Percentiles rank a stretch among this genome's conserved stretches.
Evolutionary conservation across 2,329 filamentous ascomycete species (phyloP).

Genomic region (Fusarium sp.): DNA sequence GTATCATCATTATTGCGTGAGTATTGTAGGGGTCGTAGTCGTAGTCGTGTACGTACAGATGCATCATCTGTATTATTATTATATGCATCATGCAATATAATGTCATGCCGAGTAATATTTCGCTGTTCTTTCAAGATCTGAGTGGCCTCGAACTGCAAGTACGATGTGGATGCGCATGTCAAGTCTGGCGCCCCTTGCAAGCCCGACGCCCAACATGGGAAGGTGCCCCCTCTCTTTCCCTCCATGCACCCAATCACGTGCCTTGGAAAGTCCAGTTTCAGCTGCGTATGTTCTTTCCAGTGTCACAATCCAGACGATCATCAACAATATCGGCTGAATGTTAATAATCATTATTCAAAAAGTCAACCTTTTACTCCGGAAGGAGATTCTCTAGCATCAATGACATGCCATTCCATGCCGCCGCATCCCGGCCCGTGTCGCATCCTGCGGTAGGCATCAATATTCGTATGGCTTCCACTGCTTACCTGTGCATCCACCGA

Average conservation of each 20-base stretch:
- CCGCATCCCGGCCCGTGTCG: constrained; percentile 4
- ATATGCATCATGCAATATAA: constrained; percentile 15
- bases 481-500: constrained; percentile 10
- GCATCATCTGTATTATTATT: neutral
- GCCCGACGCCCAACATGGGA: constrained; percentile 29
- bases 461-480: constrained; percentile 3
- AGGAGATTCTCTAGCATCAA: constrained; percentile 8
- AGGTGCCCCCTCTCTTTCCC: constrained; percentile 25
- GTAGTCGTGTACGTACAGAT: neutral
- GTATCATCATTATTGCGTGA: constrained; percentile 3
- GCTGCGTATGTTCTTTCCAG: constrained; percentile 37
- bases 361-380: constrained; percentile 4
- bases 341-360: constrained; percentile 7
- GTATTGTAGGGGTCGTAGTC: neutral
- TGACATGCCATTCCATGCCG: constrained; percentile 11
- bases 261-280: constrained; percentile 29
- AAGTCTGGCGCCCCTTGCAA: constrained; percentile 39
- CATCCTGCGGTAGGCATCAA: constrained; percentile 12
- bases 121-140: constrained; percentile 29
- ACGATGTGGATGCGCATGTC: constrained; percentile 15
- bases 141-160: constrained; percentile 15
- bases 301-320: constrained; percentile 32
- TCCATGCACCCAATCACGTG: constrained; percentile 35
- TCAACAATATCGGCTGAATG: constrained; percentile 11
- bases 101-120: constrained; percentile 5